Evolutionary conservation across 441 rosid genomes (phyloP).

Genomic region (Pelargonium citronellum): DNA sequence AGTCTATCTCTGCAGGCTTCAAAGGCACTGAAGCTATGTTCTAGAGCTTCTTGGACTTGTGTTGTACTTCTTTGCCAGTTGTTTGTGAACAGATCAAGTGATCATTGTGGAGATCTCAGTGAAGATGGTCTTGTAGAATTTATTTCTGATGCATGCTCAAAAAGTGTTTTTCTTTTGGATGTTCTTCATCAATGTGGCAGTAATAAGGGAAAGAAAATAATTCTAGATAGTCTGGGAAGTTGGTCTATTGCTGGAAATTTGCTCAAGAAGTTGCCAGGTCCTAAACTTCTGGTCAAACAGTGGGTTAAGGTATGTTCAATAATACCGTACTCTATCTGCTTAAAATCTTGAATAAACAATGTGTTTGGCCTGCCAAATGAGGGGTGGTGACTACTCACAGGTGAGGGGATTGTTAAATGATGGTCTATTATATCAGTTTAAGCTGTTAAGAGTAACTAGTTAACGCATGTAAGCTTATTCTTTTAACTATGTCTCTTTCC

Average conservation of each 20-base stretch:
- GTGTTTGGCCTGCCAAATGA: constrained; percentile 3
- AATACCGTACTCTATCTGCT: not conserved
- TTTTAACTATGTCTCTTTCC: constrained; percentile 19
- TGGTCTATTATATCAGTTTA: not conserved
- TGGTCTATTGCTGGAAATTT: constrained; percentile 61
- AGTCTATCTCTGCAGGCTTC: constrained; percentile 59
- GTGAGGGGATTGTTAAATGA: not conserved
- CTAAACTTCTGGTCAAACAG: constrained; percentile 64
- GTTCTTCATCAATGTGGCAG: constrained; percentile 57
- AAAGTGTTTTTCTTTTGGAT: constrained; percentile 70
- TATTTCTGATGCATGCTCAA: constrained; percentile 53
- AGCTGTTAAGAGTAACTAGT: constrained; percentile 8
- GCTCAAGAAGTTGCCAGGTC: constrained; percentile 50
- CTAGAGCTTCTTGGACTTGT: constrained; percentile 72
- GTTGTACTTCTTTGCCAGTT: constrained; percentile 43
- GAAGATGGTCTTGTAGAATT: constrained; percentile 52
- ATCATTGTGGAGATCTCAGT: constrained; percentile 34
- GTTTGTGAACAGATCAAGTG: constrained; percentile 32
- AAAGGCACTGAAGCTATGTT: constrained; percentile 61
- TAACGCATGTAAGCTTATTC: constrained; percentile 24
- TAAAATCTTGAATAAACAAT: not conserved
- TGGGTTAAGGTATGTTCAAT: constrained; percentile 76
- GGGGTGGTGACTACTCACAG: not conserved
- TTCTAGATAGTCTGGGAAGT: constrained; percentile 46
- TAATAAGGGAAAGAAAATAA: constrained; percentile 34